Conservation (phyloP, 2,329 filamentous ascomycete genomes). For the Beauveria asiatica region DNA sequence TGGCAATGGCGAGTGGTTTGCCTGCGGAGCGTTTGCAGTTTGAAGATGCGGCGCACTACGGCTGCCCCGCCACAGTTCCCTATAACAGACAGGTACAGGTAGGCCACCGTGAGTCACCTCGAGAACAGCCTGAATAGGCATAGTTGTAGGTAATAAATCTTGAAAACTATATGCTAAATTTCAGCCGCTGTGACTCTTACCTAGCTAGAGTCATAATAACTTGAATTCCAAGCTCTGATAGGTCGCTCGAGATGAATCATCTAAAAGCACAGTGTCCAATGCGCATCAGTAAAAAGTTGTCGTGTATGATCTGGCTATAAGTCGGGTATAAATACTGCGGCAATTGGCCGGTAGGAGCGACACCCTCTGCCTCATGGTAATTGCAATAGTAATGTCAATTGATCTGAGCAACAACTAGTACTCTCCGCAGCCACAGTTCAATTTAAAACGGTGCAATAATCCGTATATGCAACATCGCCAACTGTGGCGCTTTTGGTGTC, state of each 20-base stretch:
- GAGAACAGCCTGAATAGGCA: too few relatives aligned
- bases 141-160: too few relatives aligned
- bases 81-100: too few relatives aligned
- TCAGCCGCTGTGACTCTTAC: background rate
- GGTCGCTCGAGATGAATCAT: conserved; percentile 6
- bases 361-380: too few relatives aligned
- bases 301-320: too few relatives aligned
- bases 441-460: conserved; percentile 2
- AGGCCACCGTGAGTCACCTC: background rate
- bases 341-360: too few relatives aligned
- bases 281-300: too few relatives aligned
- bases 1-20: conserved; percentile 2
- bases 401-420: background rate
- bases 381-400: background rate
- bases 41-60: background rate
- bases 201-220: background rate
- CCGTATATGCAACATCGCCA: background rate
- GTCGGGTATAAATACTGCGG: too few relatives aligned
- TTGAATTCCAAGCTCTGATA: background rate
- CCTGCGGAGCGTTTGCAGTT: background rate
- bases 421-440: background rate
- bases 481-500: background rate
- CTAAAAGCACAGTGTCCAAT: background rate
- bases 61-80: conserved; percentile 3
- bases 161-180: background rate